Conservation (phyloP, 164 flowering plant genomes). For the Nymphaea colorata region DNA sequence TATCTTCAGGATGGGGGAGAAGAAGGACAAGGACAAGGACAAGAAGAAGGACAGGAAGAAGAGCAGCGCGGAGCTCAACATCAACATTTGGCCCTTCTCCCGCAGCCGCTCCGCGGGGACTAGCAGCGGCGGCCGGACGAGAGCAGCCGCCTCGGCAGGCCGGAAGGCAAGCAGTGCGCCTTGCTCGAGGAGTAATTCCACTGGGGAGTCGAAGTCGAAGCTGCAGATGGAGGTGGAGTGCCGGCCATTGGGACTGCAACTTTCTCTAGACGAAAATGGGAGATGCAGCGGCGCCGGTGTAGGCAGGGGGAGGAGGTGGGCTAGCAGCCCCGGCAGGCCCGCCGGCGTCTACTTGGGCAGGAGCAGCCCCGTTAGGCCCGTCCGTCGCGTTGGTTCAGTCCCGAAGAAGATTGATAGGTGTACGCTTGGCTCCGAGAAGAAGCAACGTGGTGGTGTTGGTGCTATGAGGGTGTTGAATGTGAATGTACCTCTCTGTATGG, state of each 20-base stretch:
- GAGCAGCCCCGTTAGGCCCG: constrained; percentile 86
- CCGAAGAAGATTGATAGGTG: constrained; percentile 14
- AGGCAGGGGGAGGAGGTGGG: constrained; percentile 39
- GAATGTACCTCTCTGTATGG: constrained; percentile 68
- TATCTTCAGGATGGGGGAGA: constrained; percentile 38
- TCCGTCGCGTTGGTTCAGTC: constrained; percentile 31
- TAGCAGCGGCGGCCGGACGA: constrained; percentile 29
- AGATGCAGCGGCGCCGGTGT: neutral
- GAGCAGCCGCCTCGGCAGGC: constrained; percentile 10
- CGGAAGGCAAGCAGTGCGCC: constrained; percentile 93
- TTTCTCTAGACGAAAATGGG: neutral
- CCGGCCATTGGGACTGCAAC: neutral
- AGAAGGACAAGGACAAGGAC: constrained; percentile 26
- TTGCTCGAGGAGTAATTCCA: constrained; percentile 87
- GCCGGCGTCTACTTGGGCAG: constrained; percentile 79
- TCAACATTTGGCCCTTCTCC: constrained; percentile 88
- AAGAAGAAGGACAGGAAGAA: constrained; percentile 23
- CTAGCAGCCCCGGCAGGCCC: constrained; percentile 63
- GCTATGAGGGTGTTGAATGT: constrained; percentile 36
- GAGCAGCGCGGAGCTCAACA: constrained; percentile 47
- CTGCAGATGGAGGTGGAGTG: neutral
- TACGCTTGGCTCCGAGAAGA: constrained; percentile 14
- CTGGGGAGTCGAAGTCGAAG: constrained; percentile 53
- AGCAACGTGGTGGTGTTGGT: constrained; percentile 10
- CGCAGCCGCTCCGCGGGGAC: constrained; percentile 86